These are phyloP conservation scores for Prunus dulcis DNA, from an alignment of 306 rosid species.

Conservation along the genomic window DNA sequence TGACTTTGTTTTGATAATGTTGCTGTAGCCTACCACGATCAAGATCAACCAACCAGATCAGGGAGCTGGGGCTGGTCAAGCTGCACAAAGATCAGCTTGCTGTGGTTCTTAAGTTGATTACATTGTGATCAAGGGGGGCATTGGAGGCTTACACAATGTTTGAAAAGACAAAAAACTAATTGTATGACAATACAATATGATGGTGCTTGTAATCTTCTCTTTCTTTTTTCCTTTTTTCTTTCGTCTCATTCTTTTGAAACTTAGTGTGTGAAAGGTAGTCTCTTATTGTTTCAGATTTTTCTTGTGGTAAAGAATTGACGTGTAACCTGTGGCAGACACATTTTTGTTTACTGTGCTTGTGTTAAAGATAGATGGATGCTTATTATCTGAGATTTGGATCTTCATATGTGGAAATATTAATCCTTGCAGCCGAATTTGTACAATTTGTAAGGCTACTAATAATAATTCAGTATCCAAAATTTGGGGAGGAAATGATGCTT, in stretches of 20 bases:
- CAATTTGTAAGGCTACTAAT: too few species aligned
- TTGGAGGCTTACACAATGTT: constrained; percentile 22
- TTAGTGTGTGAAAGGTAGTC: constrained; percentile 50
- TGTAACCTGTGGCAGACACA: constrained; percentile 21
- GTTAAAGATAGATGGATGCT: not conserved
- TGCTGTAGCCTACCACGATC: constrained; percentile 64
- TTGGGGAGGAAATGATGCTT: not conserved
- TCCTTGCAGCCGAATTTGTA: too few species aligned
- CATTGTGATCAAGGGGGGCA: constrained; percentile 14
- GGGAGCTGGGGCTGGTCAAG: constrained; percentile 50
- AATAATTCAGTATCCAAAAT: not conserved
- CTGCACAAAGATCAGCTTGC: constrained; percentile 63
- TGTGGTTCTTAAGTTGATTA: constrained; percentile 60
- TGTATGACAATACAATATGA: constrained; percentile 39
- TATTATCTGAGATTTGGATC: not conserved
- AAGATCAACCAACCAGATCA: constrained; percentile 63
- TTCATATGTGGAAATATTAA: too few species aligned
- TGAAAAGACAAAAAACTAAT: constrained; percentile 35
- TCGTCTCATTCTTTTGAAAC: constrained; percentile 47
- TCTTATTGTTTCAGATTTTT: constrained; percentile 30
- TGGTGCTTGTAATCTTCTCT: constrained; percentile 45
- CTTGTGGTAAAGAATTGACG: constrained; percentile 16
- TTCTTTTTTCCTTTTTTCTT: not conserved
- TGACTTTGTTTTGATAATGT: constrained; percentile 11
- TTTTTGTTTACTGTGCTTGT: constrained; percentile 9